Evolutionary conservation across 176 grass and related monocot genomes (phyloP).

Genomic region (Hordeum marinum): DNA sequence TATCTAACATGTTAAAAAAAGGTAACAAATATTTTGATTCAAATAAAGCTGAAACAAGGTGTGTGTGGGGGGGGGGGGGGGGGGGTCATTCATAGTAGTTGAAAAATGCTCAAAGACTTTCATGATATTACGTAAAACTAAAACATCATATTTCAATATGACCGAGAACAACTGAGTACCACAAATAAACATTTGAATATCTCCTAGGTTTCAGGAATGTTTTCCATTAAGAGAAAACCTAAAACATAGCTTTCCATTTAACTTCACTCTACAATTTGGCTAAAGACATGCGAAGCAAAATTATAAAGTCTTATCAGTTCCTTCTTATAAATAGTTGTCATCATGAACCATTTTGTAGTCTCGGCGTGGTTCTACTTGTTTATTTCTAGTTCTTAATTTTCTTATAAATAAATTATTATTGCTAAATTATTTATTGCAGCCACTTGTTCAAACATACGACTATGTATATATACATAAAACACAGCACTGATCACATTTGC

Average conservation of each 20-base stretch:
- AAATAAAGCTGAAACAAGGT: background rate
- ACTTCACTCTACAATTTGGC: background rate
- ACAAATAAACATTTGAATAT: too few species aligned
- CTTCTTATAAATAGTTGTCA: background rate
- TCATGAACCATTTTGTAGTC: background rate
- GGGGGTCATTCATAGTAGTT: too few species aligned
- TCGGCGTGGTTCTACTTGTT: background rate
- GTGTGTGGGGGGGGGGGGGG: too few species aligned
- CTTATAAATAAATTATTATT: background rate
- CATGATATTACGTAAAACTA: too few species aligned
- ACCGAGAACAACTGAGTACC: too few species aligned
- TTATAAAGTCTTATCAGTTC: background rate
- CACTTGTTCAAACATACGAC: background rate
- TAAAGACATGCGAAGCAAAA: background rate
- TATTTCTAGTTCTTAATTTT: background rate
- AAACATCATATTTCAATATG: too few species aligned
- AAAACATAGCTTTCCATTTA: too few species aligned
- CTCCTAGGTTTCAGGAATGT: too few species aligned
- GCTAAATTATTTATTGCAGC: background rate
- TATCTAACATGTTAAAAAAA: too few species aligned
- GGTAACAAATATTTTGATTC: too few species aligned
- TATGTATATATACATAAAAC: background rate
- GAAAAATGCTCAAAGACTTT: too few species aligned
- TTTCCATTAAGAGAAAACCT: too few species aligned
- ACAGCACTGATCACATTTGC: background rate